Evolutionary conservation across 192 early-diverging fungal genomes (phyloP), one percentile per base, ranked within the genome.

Genomic region (Coemansia sp.): DNA sequence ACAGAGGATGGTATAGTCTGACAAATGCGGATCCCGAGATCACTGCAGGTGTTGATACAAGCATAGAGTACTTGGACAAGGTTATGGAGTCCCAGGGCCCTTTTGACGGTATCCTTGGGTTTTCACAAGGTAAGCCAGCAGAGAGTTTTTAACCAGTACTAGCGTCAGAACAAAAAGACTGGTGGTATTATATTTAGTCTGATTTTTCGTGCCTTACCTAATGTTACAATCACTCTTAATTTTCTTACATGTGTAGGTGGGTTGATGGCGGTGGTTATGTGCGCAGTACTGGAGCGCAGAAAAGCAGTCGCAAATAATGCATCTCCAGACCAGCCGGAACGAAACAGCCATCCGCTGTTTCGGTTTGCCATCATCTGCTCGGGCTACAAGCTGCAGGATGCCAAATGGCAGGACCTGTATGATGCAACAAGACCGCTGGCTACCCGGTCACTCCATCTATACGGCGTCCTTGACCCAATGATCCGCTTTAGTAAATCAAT

Each of bases 81-180:
- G 73, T 79, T 5, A 64, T 84, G n/a, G 49, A 64, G 1, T 26
- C 64, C 0, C 76, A 74, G 18, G 81, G 81, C 0, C 81, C 81
- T 47, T 84, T 79, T 58, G 81, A 84, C 53, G 81, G 76, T 1
- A 56, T 84, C 4, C 54, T 84, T 41, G 81, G 81, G 2, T 84
- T 84, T 37, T 79, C 76, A 1, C 81, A 84, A 71, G 81, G 68
- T 58, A 75, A 59, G 45, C 15, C 4, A 32, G 2, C 32, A 32
- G 32, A 32, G 32, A 1, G 1, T 32, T 4, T 32, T 32, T 32
- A 4, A 4, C 32, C 2, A 32, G 32, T 32, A 4, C 1, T 15
- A 44, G 4, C 4, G 13, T 12, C 43, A 44, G 4, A 44, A 44
- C 10, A 44, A 44, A 44, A 4, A 26, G 3, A 3, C 26, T 26